These are phyloP conservation scores for Metschnikowia lachancei DNA, from an alignment of 805 yeast genomes.

Conservation along the genomic window DNA sequence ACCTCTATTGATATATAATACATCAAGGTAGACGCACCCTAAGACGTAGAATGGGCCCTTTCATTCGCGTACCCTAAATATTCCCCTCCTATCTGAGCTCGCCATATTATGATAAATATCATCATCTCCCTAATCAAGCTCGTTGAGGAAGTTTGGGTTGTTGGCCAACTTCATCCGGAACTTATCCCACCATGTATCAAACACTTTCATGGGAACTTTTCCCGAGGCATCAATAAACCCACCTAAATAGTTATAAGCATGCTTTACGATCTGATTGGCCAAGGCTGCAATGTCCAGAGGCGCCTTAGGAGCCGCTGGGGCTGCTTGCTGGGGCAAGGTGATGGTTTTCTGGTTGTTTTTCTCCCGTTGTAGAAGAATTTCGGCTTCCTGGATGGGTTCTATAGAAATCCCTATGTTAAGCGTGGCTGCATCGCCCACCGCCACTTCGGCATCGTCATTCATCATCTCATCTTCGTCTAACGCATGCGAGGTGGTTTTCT, in stretches of 20 bases:
- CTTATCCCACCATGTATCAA: conserved; percentile 95
- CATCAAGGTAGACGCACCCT: too few species aligned
- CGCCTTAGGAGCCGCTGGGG: conserved; percentile 20
- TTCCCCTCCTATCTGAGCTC: too few species aligned
- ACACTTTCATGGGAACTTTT: conserved; percentile 80
- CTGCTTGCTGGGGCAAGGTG: conserved; percentile 23
- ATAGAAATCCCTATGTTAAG: conserved; percentile 81
- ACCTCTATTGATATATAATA: too few species aligned
- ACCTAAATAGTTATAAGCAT: conserved; percentile 87
- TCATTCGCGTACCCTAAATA: too few species aligned
- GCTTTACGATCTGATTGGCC: conserved; percentile 84
- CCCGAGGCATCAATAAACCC: conserved; percentile 82
- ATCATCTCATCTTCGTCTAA: conserved; percentile 34
- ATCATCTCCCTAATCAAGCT: conserved; percentile 15
- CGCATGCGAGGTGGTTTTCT: conserved; percentile 9
- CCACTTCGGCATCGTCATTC: conserved; percentile 27
- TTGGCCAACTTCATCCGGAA: conserved; percentile 71
- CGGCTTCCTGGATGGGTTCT: conserved; percentile 72
- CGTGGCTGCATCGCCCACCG: conserved; percentile 13
- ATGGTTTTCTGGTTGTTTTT: conserved; percentile 26
- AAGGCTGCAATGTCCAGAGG: conserved; percentile 47
- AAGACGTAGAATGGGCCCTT: too few species aligned
- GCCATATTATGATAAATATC: too few species aligned
- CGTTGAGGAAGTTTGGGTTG: conserved; percentile 78
- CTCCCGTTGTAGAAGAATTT: conserved; percentile 49